Base-by-base conservation (phyloP, 805 yeast genomes). In the Candida methanosorbosa region DNA sequence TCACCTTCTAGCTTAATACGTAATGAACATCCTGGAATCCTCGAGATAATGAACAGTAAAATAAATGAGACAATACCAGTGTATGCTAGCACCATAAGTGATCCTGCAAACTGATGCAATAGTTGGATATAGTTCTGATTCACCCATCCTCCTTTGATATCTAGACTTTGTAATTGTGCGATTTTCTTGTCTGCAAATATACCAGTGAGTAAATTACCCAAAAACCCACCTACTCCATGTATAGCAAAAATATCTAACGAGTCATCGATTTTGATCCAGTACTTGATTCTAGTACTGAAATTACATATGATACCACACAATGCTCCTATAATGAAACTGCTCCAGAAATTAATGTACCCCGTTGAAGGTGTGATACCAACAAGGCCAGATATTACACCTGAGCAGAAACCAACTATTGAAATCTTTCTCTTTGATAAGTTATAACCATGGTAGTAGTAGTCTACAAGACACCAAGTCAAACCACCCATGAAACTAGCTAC, bases 321-420 rank as follows among this genome's bases (percentile, higher is more conserved):
- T 23, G 78, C 62, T 2, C 95, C 96, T 42, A 84, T 72, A 19
- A 84, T 64, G 12, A 85, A 79, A 3, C 94, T 80, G 3, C 86
- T 92, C 80, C 94, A 87, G 38, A 83, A 62, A 1, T 92, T 82
- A 39, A 87, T 78, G 54, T 75, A 70, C 9, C 96, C 97, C 5
- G 92, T 77, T 33, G 87, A 74, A n/a, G 97, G 96, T 0, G 97
- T 87, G 7, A 95, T 94, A 2, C 94, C 95, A 13, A 87, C 96
- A 23, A 87, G 68, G 2, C 96, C 97, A 15, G 94, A 81, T 46
- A 87, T 82, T 45, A 86, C 73, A 32, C 97, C 97, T 1, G 95
- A 86, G 57, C 95, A 85, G 27, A 83, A 66, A n/a, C 94, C 95
- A 27, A 87, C 92, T 54, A 87, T 78, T 6, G 94, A 79, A 81